These are phyloP conservation scores for Lathyrus sativus DNA, from an alignment of 306 rosid genomes.

Conservation along the genomic window DNA sequence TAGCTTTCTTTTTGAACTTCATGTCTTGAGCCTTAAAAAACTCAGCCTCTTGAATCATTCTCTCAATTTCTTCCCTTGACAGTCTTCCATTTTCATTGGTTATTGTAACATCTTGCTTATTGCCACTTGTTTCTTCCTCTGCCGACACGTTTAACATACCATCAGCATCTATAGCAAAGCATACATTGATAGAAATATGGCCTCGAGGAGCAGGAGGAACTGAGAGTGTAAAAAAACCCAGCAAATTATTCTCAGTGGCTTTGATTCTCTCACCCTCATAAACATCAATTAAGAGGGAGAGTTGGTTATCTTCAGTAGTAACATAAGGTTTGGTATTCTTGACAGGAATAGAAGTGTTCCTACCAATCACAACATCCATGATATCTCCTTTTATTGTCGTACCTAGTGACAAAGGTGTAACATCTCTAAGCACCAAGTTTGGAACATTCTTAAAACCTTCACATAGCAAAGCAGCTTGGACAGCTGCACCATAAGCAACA, in stretches of 20 bases:
- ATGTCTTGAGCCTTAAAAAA: background rate
- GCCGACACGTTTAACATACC: background rate
- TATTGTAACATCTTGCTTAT: background rate
- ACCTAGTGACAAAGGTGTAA: background rate
- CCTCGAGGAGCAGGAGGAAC: background rate
- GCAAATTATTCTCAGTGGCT: background rate
- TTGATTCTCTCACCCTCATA: background rate
- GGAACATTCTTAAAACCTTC: background rate
- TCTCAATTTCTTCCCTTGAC: background rate
- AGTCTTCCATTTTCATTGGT: background rate
- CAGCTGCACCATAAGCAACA: slow-evolving; percentile 28
- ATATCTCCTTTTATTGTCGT: accelerated
- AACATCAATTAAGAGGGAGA: accelerated
- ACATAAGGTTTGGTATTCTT: background rate
- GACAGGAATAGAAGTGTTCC: background rate
- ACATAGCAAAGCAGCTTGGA: background rate
- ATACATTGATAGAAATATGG: background rate
- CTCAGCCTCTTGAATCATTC: background rate
- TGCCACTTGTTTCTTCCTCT: background rate
- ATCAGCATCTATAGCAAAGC: background rate
- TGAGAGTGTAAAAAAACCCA: background rate
- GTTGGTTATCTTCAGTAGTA: background rate
- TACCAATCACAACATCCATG: background rate
- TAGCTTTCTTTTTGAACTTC: background rate
- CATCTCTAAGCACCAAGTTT: background rate